Percentiles rank a stretch among this genome's conserved stretches.
Evolutionary conservation across 108 stramenopile genomes (phyloP).

Genomic region (Licmophora abbreviata): DNA sequence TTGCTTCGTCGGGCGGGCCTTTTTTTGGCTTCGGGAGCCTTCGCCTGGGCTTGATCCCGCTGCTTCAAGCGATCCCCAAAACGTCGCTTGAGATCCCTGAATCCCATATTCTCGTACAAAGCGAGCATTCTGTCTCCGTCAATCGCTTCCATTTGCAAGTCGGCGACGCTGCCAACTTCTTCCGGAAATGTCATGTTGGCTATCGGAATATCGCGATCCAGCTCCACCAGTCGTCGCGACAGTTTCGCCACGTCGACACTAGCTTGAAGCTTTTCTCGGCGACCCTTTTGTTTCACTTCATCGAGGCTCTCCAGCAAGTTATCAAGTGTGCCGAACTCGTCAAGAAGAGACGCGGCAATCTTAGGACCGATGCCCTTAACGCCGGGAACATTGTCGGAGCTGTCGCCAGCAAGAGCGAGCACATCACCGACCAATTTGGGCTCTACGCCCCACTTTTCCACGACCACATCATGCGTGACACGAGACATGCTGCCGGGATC

Average conservation of each 20-base stretch:
- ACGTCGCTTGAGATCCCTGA: constrained; percentile 28
- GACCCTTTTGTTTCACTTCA: constrained; percentile 51
- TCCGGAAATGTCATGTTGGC: constrained; percentile 19
- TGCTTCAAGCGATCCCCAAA: constrained; percentile 24
- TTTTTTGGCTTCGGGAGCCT: not conserved
- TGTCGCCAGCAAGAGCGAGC: constrained; percentile 80
- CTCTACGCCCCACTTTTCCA: constrained; percentile 71
- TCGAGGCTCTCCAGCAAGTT: constrained; percentile 39
- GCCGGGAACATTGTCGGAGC: constrained; percentile 83
- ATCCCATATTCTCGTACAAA: constrained; percentile 62
- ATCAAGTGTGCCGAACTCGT: constrained; percentile 62
- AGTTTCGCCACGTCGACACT: constrained; percentile 43
- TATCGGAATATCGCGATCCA: constrained; percentile 28
- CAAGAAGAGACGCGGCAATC: constrained; percentile 62
- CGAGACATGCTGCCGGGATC: constrained; percentile 72
- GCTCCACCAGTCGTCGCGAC: constrained; percentile 35
- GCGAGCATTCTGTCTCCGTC: constrained; percentile 35
- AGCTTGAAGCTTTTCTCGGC: constrained; percentile 47
- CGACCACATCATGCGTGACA: constrained; percentile 49
- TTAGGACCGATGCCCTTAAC: constrained; percentile 86
- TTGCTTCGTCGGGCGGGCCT: not conserved
- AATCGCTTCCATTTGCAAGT: constrained; percentile 40
- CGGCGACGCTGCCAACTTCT: constrained; percentile 3
- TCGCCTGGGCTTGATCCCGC: not conserved
- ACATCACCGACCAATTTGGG: constrained; percentile 69